Conservation (phyloP, 2,329 filamentous ascomycete species). For the Bipolaris bicolor region DNA sequence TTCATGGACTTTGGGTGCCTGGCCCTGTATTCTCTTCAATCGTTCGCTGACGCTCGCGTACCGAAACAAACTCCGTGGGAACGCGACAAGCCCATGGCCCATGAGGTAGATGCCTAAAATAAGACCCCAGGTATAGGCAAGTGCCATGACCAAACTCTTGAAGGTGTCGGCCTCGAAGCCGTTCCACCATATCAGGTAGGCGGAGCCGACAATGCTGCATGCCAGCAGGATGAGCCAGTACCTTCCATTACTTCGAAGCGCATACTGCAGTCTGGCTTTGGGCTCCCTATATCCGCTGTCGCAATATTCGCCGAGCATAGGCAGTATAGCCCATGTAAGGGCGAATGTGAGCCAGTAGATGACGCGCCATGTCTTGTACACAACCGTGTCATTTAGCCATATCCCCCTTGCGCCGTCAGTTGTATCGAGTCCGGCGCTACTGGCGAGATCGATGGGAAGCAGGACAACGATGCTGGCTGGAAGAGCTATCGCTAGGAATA, state of each 20-base stretch:
- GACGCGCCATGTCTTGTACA: slow-evolving; percentile 91
- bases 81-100: slow-evolving; percentile 93
- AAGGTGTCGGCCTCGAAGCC: slow-evolving; percentile 74
- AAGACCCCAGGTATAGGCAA: slow-evolving; percentile 93
- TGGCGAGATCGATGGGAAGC: slow-evolving; percentile 94
- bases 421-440: slow-evolving; percentile 71
- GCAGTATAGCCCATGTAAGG: slow-evolving; percentile 92
- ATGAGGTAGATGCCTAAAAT: slow-evolving; percentile 94
- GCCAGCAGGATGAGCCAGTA: slow-evolving; percentile 84
- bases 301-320: slow-evolving; percentile 90
- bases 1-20: slow-evolving; percentile 84
- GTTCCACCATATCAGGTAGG: slow-evolving; percentile 84
- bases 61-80: slow-evolving; percentile 80
- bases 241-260: slow-evolving; percentile 82
- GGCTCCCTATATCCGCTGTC: slow-evolving; percentile 92
- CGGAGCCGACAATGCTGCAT: slow-evolving; percentile 71
- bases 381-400: slow-evolving; percentile 79
- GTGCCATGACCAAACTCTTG: slow-evolving; percentile 86
- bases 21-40: slow-evolving; percentile 75
- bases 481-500: slow-evolving; percentile 94
- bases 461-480: slow-evolving; percentile 90
- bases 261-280: slow-evolving; percentile 80
- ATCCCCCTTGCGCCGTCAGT: slow-evolving; percentile 77
- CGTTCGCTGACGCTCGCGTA: slow-evolving; percentile 78
- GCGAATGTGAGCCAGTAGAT: slow-evolving; percentile 97